Conservation (phyloP, 371 early-diverging fungal genomes). For the Mortierella sp. region DNA sequence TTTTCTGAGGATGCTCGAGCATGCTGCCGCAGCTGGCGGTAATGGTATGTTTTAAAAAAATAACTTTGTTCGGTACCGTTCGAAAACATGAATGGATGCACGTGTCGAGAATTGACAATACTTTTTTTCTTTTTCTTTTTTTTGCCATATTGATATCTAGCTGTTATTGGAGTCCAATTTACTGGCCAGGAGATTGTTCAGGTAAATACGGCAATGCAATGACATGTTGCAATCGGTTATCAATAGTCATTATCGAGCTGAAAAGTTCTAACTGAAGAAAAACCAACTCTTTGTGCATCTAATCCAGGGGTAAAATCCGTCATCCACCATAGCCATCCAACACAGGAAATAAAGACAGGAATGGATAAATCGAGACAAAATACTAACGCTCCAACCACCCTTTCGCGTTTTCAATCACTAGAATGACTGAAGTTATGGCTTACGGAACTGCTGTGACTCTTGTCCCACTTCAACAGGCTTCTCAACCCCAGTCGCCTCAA, state of each 20-base stretch:
- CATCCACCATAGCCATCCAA: neutral
- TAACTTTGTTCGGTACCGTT: no score
- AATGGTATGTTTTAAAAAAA: no score
- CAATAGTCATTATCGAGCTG: neutral
- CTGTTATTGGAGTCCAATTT: slow-evolving; percentile 51
- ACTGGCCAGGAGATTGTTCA: slow-evolving; percentile 53
- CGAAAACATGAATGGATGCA: no score
- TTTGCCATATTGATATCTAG: slow-evolving; percentile 2
- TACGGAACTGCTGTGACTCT: slow-evolving; percentile 53
- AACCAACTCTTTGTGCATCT: neutral
- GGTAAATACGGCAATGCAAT: slow-evolving; percentile 10
- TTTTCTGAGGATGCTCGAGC: no score
- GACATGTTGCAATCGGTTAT: no score
- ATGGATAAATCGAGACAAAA: neutral
- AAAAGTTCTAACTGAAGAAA: neutral
- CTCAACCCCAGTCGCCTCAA: slow-evolving; percentile 1
- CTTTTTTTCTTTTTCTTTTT: slow-evolving; percentile 29
- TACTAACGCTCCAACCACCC: neutral
- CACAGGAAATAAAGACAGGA: neutral
- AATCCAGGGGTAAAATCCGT: slow-evolving; percentile 8
- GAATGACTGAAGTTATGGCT: slow-evolving; percentile 56
- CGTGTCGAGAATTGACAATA: no score
- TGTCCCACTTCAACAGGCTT: slow-evolving; percentile 40
- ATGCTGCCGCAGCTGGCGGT: no score
- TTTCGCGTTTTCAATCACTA: neutral